Conservation (phyloP, 75 land plant species). For the Cupressus sempervirens region DNA sequence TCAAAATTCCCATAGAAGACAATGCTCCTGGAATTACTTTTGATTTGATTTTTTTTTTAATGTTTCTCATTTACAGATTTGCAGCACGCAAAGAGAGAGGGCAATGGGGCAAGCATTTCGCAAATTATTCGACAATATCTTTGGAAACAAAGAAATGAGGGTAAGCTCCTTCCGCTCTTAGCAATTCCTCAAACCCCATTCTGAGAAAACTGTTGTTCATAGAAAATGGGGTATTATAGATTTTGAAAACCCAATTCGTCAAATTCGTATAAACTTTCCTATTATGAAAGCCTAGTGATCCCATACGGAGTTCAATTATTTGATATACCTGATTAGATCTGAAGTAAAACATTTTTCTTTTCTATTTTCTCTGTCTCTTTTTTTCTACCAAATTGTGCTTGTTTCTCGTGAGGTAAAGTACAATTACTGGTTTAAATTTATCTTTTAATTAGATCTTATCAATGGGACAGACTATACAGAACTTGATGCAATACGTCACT, state of each 20-base stretch:
- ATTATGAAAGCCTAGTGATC: not conserved
- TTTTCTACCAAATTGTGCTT: not conserved
- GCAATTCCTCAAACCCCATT: not conserved
- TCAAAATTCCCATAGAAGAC: not conserved
- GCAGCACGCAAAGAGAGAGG: not conserved
- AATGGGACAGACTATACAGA: not conserved
- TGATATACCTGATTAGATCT: not conserved
- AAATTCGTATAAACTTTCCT: not conserved
- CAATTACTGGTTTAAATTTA: too few species aligned
- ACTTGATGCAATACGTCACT: not conserved
- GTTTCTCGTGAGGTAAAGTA: too few species aligned
- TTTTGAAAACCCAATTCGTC: not conserved
- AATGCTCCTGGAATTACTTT: not conserved
- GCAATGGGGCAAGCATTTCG: slow-evolving; percentile 46
- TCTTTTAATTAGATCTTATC: not conserved
- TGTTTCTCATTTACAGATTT: not conserved
- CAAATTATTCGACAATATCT: slow-evolving; percentile 43
- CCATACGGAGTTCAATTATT: not conserved
- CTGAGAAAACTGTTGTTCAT: not conserved
- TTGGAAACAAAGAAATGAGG: slow-evolving; percentile 53
- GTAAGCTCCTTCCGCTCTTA: slow-evolving; percentile 9
- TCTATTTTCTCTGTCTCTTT: too few species aligned
- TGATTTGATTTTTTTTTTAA: too few species aligned
- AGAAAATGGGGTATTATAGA: too few species aligned
- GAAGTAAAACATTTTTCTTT: not conserved